A percentile compares a stretch with the other conserved stretches of the same genome.
Conservation (phyloP, 495 filamentous ascomycete genomes). For the Talaromyces proteolyticus region DNA sequence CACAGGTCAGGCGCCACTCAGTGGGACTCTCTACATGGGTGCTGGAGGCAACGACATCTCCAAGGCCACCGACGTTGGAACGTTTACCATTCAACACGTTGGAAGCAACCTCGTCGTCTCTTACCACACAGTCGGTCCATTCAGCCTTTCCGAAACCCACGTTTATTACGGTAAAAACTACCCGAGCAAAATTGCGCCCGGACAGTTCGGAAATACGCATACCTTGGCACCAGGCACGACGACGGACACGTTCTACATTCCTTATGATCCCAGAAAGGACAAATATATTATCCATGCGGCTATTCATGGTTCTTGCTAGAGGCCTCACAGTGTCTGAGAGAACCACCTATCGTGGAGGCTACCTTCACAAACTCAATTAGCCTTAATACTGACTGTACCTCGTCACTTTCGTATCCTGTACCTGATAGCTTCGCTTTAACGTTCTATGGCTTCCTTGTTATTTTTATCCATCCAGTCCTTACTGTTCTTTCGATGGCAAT, state of each 20-base stretch:
- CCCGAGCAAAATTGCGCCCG: neutral
- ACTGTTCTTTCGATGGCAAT: too few relatives aligned
- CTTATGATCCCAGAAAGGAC: neutral
- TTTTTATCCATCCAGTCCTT: too few relatives aligned
- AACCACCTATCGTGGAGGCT: too few relatives aligned
- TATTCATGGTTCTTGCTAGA: too few relatives aligned
- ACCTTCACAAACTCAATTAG: too few relatives aligned
- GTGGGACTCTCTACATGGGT: neutral
- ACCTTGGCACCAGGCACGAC: neutral
- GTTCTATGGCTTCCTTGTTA: too few relatives aligned
- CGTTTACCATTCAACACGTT: neutral
- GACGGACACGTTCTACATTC: neutral
- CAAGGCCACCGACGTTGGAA: neutral
- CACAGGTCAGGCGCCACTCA: neutral
- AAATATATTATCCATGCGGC: neutral
- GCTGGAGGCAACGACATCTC: slow-evolving; percentile 1
- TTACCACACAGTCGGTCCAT: neutral
- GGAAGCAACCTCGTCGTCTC: neutral
- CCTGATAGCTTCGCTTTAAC: too few relatives aligned
- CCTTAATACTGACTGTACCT: too few relatives aligned
- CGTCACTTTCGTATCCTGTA: too few relatives aligned
- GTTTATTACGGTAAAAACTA: neutral
- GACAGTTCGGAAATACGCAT: neutral
- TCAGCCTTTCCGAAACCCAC: neutral
- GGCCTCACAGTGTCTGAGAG: too few relatives aligned